phyloP scores from a whole-genome alignment of 1,284 basidiomycete genomes.

The Vanrija pseudolonga region DNA sequence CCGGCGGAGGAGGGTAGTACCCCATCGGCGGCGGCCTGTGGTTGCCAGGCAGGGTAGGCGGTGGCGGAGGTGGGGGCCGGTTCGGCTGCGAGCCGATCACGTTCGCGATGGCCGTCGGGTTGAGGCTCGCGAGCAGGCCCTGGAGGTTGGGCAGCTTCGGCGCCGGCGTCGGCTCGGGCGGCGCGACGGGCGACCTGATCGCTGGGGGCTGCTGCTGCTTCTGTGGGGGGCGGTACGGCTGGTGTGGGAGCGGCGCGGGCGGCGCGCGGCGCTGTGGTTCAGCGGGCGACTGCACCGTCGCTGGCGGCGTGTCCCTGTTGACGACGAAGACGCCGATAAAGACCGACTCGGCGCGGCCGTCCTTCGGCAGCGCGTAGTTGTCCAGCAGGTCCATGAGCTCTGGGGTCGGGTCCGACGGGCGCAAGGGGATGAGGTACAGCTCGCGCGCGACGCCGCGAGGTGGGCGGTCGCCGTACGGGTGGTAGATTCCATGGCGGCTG shows the following conservation, averaged over 20 bases:
- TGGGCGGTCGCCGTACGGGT: conserved; percentile 68
- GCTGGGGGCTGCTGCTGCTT: conserved; percentile 23
- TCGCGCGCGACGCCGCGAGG: conserved; percentile 75
- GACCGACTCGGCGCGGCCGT: conserved; percentile 58
- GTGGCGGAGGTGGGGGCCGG: too few species aligned
- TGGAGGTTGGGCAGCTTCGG: conserved; percentile 33
- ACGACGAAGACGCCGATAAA: conserved; percentile 79
- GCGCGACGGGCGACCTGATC: conserved; percentile 17
- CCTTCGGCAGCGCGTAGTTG: conserved; percentile 62
- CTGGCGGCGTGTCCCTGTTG: conserved; percentile 55
- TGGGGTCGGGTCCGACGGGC: conserved; percentile 65
- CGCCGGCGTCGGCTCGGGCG: background rate
- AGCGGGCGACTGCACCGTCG: background rate
- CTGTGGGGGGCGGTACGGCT: conserved; percentile 6
- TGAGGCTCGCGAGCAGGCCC: conserved; percentile 39
- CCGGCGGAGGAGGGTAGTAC: too few species aligned
- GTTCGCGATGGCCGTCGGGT: conserved; percentile 24
- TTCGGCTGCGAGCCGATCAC: background rate
- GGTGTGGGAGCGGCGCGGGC: conserved; percentile 37
- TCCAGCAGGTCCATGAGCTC: conserved; percentile 84
- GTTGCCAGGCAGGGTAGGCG: too few species aligned
- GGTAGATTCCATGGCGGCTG: conserved; percentile 80
- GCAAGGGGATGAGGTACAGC: conserved; percentile 79
- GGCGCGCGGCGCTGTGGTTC: conserved; percentile 29
- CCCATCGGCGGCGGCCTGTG: too few species aligned